Evolutionary conservation across 192 early-diverging fungal genomes (phyloP).

Genomic region (Backusella australiensis): DNA sequence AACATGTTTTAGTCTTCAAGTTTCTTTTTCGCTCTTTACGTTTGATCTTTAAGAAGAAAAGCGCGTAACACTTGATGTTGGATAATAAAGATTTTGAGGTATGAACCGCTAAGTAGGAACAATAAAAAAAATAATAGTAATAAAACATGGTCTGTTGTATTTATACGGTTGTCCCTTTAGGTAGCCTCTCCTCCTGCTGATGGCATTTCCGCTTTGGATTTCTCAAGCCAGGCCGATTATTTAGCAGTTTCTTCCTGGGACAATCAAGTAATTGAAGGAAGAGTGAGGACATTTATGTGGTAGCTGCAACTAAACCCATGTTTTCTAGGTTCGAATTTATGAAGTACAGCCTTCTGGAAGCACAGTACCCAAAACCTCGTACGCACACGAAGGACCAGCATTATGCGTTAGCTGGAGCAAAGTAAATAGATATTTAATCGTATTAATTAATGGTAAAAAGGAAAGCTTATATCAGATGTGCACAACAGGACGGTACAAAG

Average conservation of each 20-base stretch:
- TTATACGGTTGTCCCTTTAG: conserved; percentile 24
- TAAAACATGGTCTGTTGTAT: background rate
- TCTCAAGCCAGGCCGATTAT: conserved; percentile 79
- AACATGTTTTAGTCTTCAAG: background rate
- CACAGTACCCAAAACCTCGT: conserved; percentile 75
- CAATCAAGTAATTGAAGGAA: conserved; percentile 52
- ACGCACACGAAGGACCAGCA: conserved; percentile 79
- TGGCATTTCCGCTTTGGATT: conserved; percentile 75
- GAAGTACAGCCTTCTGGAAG: conserved; percentile 79
- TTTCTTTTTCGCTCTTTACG: background rate
- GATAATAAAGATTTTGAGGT: conserved; percentile 33
- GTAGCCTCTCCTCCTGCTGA: conserved; percentile 70
- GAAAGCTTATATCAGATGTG: background rate
- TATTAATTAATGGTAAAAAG: background rate
- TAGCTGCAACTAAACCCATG: background rate
- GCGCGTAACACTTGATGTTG: conserved; percentile 11
- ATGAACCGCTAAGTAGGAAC: background rate
- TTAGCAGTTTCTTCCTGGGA: conserved; percentile 92
- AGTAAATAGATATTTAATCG: conserved; percentile 37
- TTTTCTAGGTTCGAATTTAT: conserved; percentile 85
- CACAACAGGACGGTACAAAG: conserved; percentile 81
- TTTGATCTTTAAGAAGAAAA: background rate
- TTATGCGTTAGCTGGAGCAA: conserved; percentile 85
- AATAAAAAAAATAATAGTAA: background rate
- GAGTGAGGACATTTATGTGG: background rate